Evolutionary conservation across 2,329 filamentous ascomycete genomes (phyloP), one percentile per base, ranked within the genome.

Genomic region (Cladosporium sphaerospermum): DNA sequence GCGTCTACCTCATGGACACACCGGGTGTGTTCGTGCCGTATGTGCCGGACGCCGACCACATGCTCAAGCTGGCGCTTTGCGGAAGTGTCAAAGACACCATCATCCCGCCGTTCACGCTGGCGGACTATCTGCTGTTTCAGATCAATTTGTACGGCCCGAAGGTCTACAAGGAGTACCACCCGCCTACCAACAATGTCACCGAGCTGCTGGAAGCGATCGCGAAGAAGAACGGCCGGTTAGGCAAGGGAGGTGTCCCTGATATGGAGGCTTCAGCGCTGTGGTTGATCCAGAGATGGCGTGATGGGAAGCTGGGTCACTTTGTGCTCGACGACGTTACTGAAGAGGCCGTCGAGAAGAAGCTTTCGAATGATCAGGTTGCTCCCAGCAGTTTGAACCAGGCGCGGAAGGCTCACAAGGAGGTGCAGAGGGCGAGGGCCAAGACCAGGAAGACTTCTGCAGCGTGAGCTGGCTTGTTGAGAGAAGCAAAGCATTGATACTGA

Each of bases 11-110:
- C 41, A 75, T 95, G 45, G 93, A 99, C 71, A 96, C 92, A 0
- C 93, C 93, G 0, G 93, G 93, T 45, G 91, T 99, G 8, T 99
- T 97, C 69, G 82, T 96, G 55, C 93, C 93, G 0, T 96, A 95
- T 67, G 86, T 97, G 28, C 80, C 85, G 0, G 82, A 95, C 64
- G 80, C 87, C 13, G 86, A 93, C 67, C 82, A 84, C 43, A 99
- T 99, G 93, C 76, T 99, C 57, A 97, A 96, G 71, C 80, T 99
- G n/a, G 86, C 91, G 2, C 80, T 97, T 1, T 90, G 89, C 48
- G 89, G 92, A 16, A 88, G 86, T 68, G 89, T 99, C 52, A 95
- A 95, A 69, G 89, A 96, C 67, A 88, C 86, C 0, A 79, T 97
- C 36, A 84, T 99, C 50, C 79, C 85, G 1, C 79, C 85, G 13